These are phyloP conservation scores for Hemileccinum impolitum DNA, from an alignment of 768 basidiomycete genomes.

Conservation along the genomic window DNA sequence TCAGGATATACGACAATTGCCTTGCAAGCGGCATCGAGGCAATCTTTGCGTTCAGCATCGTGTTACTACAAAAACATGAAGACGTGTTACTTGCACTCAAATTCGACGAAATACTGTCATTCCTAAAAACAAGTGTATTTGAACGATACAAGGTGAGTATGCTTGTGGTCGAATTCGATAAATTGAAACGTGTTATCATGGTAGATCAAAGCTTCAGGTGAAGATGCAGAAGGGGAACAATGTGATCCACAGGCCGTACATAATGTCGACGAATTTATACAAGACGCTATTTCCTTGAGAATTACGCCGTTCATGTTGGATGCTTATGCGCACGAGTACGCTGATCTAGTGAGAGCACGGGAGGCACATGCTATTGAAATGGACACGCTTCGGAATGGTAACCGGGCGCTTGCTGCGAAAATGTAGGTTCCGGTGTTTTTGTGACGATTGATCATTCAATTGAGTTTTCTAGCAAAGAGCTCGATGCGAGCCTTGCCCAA, in stretches of 20 bases:
- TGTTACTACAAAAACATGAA: slow-evolving; percentile 86
- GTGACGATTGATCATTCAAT: slow-evolving; percentile 1
- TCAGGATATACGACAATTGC: slow-evolving; percentile 94
- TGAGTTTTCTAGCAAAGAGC: slow-evolving; percentile 55
- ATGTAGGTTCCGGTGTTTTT: slow-evolving; percentile 53
- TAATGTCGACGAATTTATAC: slow-evolving; percentile 77
- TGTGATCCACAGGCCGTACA: slow-evolving; percentile 39
- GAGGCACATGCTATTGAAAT: slow-evolving; percentile 85
- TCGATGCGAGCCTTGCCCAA: slow-evolving; percentile 77
- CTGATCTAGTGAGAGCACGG: slow-evolving; percentile 69
- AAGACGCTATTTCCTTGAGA: slow-evolving; percentile 77
- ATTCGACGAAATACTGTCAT: slow-evolving; percentile 87
- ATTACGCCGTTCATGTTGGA: slow-evolving; percentile 98
- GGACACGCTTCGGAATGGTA: slow-evolving; percentile 77
- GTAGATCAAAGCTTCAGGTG: slow-evolving; percentile 29
- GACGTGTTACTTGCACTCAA: slow-evolving; percentile 71
- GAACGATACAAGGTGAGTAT: slow-evolving; percentile 69
- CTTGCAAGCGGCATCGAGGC: slow-evolving; percentile 97
- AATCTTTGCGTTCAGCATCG: slow-evolving; percentile 91
- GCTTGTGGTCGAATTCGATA: neutral
- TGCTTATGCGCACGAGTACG: slow-evolving; percentile 83
- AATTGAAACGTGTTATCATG: neutral
- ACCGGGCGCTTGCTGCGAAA: slow-evolving; percentile 70
- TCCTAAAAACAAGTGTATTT: slow-evolving; percentile 77
- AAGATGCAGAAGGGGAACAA: slow-evolving; percentile 26